Evolutionary conservation across 371 early-diverging fungal genomes (phyloP), one percentile per base, ranked within the genome.

Genomic region (Mortierella sp.): DNA sequence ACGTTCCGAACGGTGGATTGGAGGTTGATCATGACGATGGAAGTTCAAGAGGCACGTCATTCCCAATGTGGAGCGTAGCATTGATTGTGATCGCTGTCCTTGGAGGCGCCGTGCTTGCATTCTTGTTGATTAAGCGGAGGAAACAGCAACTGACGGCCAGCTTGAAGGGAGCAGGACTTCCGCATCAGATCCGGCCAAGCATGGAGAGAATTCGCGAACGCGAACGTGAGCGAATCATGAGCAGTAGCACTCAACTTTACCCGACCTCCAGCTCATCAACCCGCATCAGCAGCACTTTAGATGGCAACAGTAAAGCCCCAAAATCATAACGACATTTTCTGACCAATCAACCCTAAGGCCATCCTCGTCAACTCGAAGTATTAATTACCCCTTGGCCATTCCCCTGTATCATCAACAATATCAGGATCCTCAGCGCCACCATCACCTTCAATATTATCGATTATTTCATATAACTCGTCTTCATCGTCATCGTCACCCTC

Each of bases 31-130:
- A 29, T 15, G 37, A 31, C 4, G 40, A 34, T 42, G 12, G 1
- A 19, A 31, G 9, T n/a, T n/a, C n/a, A 8, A 34, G 6, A 23
- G 40, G 10, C 37, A 23, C 45, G 9, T 19, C 31, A 13, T 66
- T 73, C 12, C 68, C 73, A 15, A 56, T 40, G 34, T 73, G 73
- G 73, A 57, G 32, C 13, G 45, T 45, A 12, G 68, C 40, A 6
- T 32, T 67, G 28, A 61, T 73, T 10, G 73, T 43, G 29, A 42
- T 35, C 0, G 23, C 43, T 23, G 34, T 58, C 12, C 12, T 73
- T 13, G 60, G 37, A 19, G 64, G 59, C 3, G 51, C 42, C 2
- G 29, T 42, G 9, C 37, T 70, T 40, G 35, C 64, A 49, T 51
- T 59, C 64, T 23, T 70, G 34, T 32, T 60, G 32, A 23, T 61